Evolutionary conservation across 1,284 basidiomycete genomes (phyloP).

Genomic region (Moesziomyces globuligerus): DNA sequence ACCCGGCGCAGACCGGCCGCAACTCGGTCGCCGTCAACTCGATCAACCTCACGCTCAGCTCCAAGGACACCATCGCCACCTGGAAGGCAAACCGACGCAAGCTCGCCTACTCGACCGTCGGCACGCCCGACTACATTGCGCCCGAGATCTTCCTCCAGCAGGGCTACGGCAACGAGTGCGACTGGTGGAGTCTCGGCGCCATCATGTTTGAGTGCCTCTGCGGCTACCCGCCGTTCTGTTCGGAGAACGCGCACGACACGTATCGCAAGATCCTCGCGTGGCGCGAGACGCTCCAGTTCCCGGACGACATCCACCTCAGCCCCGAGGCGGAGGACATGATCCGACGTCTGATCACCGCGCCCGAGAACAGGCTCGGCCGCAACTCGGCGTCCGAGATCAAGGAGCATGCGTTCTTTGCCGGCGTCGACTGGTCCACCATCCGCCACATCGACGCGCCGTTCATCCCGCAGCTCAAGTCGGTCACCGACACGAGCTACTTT

Average conservation of each 20-base stretch:
- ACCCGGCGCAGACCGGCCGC: constrained; percentile 57
- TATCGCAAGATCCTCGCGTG: constrained; percentile 99
- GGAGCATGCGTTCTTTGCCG: constrained; percentile 92
- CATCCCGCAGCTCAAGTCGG: constrained; percentile 82
- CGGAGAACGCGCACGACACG: constrained; percentile 95
- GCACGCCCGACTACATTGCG: constrained; percentile 98
- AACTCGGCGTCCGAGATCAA: constrained; percentile 85
- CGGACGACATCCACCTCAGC: constrained; percentile 93
- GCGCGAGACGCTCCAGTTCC: constrained; percentile 86
- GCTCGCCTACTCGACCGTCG: constrained; percentile 96
- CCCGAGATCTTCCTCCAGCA: constrained; percentile 98
- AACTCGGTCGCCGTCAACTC: constrained; percentile 67
- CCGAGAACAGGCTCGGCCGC: constrained; percentile 76
- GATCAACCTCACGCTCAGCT: constrained; percentile 65
- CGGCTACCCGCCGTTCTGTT: constrained; percentile 95
- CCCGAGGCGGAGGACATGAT: constrained; percentile 92
- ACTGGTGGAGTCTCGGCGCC: constrained; percentile 88
- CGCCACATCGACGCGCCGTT: constrained; percentile 94
- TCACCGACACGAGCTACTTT: constrained; percentile 96
- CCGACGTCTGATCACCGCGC: constrained; percentile 84
- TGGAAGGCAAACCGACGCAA: constrained; percentile 99
- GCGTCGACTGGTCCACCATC: constrained; percentile 91
- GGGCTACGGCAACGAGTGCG: constrained; percentile 97
- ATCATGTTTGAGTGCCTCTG: constrained; percentile 99
- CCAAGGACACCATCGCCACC: constrained; percentile 73